A percentile compares a stretch with the other conserved stretches of the same genome.
Evolutionary conservation across 495 filamentous ascomycete species (phyloP).

Genomic region (Penicillium flavigenum): DNA sequence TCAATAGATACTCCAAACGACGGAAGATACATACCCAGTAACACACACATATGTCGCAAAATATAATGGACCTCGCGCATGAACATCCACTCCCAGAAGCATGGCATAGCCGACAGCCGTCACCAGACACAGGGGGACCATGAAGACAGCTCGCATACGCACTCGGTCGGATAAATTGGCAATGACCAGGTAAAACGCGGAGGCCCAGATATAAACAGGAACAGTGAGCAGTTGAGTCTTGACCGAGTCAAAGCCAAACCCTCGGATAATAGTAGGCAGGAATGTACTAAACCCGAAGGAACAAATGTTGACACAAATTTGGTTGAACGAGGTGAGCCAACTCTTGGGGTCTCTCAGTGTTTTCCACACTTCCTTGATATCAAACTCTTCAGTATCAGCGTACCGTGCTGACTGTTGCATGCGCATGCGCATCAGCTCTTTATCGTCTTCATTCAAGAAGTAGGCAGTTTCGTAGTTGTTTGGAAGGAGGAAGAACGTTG

Average conservation of each 20-base stretch:
- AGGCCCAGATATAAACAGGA: slow-evolving; percentile 23
- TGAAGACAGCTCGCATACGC: slow-evolving; percentile 19
- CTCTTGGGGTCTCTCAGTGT: slow-evolving; percentile 16
- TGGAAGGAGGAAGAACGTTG: slow-evolving; percentile 20
- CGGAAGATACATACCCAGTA: slow-evolving; percentile 15
- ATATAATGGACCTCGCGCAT: slow-evolving; percentile 16
- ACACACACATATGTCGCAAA: slow-evolving; percentile 23
- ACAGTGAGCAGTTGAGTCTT: slow-evolving; percentile 21
- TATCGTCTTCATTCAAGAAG: slow-evolving; percentile 21
- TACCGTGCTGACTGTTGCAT: slow-evolving; percentile 15
- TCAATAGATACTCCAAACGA: not conserved
- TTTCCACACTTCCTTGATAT: slow-evolving; percentile 19
- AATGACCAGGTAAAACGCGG: slow-evolving; percentile 15
- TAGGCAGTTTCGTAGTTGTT: slow-evolving; percentile 18
- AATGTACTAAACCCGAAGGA: slow-evolving; percentile 22
- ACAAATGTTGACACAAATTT: slow-evolving; percentile 20
- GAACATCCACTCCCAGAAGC: slow-evolving; percentile 16
- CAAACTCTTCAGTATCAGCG: slow-evolving; percentile 13
- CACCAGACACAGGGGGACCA: slow-evolving; percentile 17
- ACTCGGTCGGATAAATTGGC: slow-evolving; percentile 18
- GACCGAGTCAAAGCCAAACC: slow-evolving; percentile 18
- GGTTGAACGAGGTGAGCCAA: slow-evolving; percentile 22
- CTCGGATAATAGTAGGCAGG: slow-evolving; percentile 19
- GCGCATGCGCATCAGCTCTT: slow-evolving; percentile 18
- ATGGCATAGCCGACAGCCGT: slow-evolving; percentile 21